Evolutionary conservation across 2,329 filamentous ascomycete species (phyloP), one percentile per base, ranked within the genome.

Genomic region (Biscogniauxia marginata): DNA sequence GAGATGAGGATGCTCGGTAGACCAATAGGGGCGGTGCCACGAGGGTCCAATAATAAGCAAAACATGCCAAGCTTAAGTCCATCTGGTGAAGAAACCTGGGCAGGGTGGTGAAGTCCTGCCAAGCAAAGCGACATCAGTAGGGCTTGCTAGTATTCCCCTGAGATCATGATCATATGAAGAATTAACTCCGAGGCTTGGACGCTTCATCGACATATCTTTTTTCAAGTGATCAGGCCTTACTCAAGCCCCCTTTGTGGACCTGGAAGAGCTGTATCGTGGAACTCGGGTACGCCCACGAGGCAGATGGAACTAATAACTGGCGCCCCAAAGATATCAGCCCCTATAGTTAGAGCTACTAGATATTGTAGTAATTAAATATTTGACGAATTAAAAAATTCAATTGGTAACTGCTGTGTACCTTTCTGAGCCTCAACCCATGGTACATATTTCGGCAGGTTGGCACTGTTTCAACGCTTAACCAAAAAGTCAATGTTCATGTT

Each of bases 11-110:
- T 18, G 44, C 21, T 52, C 30, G 30, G n/a, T 11, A 39, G n/a
- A 16, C 30, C 30, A 39, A 39, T 39, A 39, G 30, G 30, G 30
- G 30, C 30, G 30, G 13, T 16, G 44, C 20, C 50, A 51, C 56
- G 22, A 49, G 59, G 57, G 52, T 30, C 53, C 49, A 55, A 49
- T 46, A 30, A n/a, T 47, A 58, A 55, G 60, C 58, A 58, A 60
- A 62, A 62, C 60, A 30, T 57, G 60, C 60, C 60, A 62, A 62
- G 60, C 22, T 58, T 30, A 52, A 39, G 50, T 52, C 49, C 13
- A 43, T 43, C 13, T 49, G 11, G 46, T 49, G 46, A 18, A 49
- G 46, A 49, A n/a, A 50, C 20, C 30, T 9, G 48, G 48, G 3
- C 20, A 22, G 48, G 30, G 19, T 8, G 24, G 20, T 43, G 48